Evolutionary conservation across 331 rosid species (phyloP), one percentile per base, ranked within the genome.

Genomic region (Quercus tomentella): DNA sequence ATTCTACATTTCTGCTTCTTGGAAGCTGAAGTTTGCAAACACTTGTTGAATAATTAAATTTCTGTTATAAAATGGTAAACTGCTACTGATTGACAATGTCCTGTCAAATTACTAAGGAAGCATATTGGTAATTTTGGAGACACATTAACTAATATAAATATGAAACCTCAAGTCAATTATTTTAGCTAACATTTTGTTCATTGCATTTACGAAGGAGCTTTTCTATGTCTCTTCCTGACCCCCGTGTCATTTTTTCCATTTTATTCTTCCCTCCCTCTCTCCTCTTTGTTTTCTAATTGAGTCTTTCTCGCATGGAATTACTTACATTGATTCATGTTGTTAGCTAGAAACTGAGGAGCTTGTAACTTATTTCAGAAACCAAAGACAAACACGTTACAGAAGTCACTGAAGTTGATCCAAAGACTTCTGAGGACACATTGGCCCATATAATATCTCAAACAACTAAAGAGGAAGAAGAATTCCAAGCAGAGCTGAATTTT

Each of bases 391-490:
- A 11, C 35, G 66, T 55, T 65, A 73, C 74, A 49, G 83, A 86
- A 76, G 87, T 73, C 76, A 63, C 83, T 68, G 88, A 85, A 78
- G 84, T 9, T 45, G 58, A 82, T 70, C 68, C 86, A 56, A 76
- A 56, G 22, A 51, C 62, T 83, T 82, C 86, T 62, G 89, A 92
- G 87, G 89, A 84, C 22, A 86, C 41, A 87, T 88, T 89, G 60
- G 80, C 70, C 63, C 81, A 77, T 74, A 79, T 82, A 66, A 49
- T 78, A 62, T 82, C 87, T 82, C 87, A 88, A 82, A 80, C 81
- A 80, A 57, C 84, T 82, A 71, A 74, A 74, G 91, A 31, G 81
- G 92, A 92, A 33, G 88, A 86, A 67, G 93, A 88, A 67, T 87
- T 70, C 79, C 83, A 73, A 66, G 79, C 86, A 65, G 86, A 87